A percentile compares a stretch with the other conserved stretches of the same genome.
Evolutionary conservation across 208 protist species (phyloP).

Genomic region (Trypanosoma avium): DNA sequence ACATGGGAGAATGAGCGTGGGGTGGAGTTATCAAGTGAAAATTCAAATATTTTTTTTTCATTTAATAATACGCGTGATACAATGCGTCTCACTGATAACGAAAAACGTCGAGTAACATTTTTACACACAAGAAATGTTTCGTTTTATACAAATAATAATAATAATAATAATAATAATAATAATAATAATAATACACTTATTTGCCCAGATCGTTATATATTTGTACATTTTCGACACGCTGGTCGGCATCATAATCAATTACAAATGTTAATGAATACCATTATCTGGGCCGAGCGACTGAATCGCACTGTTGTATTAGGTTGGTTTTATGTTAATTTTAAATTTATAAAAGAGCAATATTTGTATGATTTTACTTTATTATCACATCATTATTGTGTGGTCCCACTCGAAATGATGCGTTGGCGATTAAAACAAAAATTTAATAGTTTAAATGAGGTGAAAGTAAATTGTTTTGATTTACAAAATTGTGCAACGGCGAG

Average conservation of each 20-base stretch:
- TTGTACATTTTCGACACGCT: neutral
- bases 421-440: neutral
- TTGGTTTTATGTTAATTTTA: neutral
- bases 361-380: conserved; percentile 5
- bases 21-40: too few species aligned
- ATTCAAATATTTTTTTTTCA: too few species aligned
- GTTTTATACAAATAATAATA: neutral
- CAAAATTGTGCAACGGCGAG: neutral
- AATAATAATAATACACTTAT: neutral
- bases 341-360: neutral
- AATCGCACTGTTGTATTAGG: conserved; percentile 9
- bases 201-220: neutral
- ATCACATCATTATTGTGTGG: conserved; percentile 1
- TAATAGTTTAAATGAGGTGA: neutral
- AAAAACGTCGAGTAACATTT: neutral
- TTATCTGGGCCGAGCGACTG: conserved; percentile 11
- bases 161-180: too few species aligned
- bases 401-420: neutral
- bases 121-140: neutral
- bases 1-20: too few species aligned
- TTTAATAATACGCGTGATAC: neutral
- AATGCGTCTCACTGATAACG: neutral
- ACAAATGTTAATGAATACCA: conserved; percentile 8
- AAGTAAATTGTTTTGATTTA: neutral
- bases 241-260: conserved; percentile 2